These are phyloP conservation scores for Podosphaera fusca DNA, from an alignment of 2,329 filamentous ascomycete genomes.

Conservation along the genomic window DNA sequence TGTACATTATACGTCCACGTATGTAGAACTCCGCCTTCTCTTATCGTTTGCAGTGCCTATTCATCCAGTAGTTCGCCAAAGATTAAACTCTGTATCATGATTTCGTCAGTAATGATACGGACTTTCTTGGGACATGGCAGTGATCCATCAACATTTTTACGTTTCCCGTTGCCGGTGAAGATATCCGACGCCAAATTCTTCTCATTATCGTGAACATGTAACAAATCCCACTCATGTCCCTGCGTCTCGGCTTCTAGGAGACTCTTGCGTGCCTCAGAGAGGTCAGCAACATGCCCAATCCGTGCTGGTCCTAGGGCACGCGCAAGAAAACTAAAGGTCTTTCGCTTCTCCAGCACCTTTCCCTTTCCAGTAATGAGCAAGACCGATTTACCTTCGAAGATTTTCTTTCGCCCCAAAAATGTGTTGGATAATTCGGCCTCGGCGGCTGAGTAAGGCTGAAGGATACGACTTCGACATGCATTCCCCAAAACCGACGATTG, in stretches of 20 bases:
- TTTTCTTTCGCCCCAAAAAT: constrained; percentile 33
- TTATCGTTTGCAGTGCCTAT: neutral
- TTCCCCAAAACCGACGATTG: constrained; percentile 55
- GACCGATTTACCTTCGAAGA: constrained; percentile 42
- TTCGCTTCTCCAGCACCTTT: constrained; percentile 36
- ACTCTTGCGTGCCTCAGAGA: constrained; percentile 38
- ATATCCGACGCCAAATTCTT: constrained; percentile 22
- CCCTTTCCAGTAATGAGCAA: constrained; percentile 48
- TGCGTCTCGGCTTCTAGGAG: constrained; percentile 27
- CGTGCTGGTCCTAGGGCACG: constrained; percentile 49
- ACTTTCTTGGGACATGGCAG: constrained; percentile 26
- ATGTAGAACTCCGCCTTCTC: too few relatives aligned
- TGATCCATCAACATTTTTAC: constrained; percentile 16
- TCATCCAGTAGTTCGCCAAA: constrained; percentile 44
- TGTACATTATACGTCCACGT: too few relatives aligned
- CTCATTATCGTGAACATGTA: constrained; percentile 47
- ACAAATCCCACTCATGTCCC: constrained; percentile 40
- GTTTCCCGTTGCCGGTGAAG: constrained; percentile 21
- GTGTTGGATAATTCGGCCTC: constrained; percentile 32
- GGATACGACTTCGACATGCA: constrained; percentile 49
- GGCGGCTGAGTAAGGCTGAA: constrained; percentile 35
- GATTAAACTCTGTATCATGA: constrained; percentile 82
- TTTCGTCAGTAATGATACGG: constrained; percentile 57
- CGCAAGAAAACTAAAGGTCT: constrained; percentile 60
- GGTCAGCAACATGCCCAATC: constrained; percentile 40